Percentiles rank a stretch among this genome's conserved stretches.
Conservation (phyloP, 2,329 filamentous ascomycete genomes). For the Hypoxylon rubiginosum region DNA sequence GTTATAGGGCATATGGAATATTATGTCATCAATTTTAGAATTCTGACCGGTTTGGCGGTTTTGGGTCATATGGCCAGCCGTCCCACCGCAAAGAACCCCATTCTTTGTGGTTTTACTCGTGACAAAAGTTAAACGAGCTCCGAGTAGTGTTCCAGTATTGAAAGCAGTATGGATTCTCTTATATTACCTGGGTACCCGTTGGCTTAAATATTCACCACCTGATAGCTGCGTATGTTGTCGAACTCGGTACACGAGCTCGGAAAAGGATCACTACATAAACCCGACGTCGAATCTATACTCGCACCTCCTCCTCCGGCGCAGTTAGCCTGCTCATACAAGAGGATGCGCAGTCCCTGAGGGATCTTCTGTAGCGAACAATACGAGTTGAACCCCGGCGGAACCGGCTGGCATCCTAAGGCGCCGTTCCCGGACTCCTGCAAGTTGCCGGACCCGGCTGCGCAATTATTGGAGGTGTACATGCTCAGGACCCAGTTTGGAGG, state of each 20-base stretch:
- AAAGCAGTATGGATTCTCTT: too few species aligned
- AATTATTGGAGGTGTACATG: constrained; percentile 1
- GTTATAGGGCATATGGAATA: too few species aligned
- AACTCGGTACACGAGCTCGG: background rate
- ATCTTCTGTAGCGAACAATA: background rate
- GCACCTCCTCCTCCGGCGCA: background rate
- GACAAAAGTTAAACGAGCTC: too few species aligned
- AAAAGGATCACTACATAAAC: background rate
- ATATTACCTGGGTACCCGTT: too few species aligned
- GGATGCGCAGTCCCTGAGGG: background rate
- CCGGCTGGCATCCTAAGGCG: background rate
- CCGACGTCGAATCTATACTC: background rate
- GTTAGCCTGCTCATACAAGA: background rate
- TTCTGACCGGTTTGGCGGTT: too few species aligned
- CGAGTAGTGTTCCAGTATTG: too few species aligned
- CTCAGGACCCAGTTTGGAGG: background rate
- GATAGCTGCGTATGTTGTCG: constrained; percentile 1
- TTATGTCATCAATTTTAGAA: too few species aligned
- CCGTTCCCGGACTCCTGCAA: background rate
- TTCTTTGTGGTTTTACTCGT: too few species aligned
- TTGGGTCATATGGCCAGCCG: too few species aligned
- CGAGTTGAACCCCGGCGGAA: constrained; percentile 1
- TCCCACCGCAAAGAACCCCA: too few species aligned
- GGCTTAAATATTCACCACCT: background rate
- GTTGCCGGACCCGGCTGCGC: background rate